phyloP scores from a whole-genome alignment of 805 yeast genomes.

The Lipomyces orientalis region DNA sequence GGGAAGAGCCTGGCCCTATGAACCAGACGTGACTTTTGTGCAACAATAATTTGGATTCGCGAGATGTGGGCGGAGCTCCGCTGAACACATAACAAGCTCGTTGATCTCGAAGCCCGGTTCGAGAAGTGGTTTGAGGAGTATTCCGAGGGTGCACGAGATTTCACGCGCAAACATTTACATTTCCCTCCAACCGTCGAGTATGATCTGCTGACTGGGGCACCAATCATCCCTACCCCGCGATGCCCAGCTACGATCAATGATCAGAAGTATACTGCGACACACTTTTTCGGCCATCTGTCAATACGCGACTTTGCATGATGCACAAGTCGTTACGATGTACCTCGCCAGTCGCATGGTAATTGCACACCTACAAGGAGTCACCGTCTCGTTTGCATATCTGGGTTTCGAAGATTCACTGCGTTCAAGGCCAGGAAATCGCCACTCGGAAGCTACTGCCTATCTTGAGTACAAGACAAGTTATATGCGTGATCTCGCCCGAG shows the following conservation, averaged over 20 bases:
- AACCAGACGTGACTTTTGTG: conserved; percentile 12
- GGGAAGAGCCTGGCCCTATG: neutral
- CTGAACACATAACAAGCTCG: conserved; percentile 3
- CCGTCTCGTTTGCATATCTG: neutral
- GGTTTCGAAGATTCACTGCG: conserved; percentile 49
- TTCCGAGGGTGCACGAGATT: conserved; percentile 4
- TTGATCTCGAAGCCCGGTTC: neutral
- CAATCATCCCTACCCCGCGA: neutral
- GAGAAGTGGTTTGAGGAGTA: conserved; percentile 17
- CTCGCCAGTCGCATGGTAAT: conserved; percentile 13
- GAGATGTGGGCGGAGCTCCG: conserved; percentile 13
- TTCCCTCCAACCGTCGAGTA: conserved; percentile 1
- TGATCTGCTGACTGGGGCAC: conserved; percentile 9
- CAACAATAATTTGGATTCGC: neutral
- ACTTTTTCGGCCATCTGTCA: conserved; percentile 21
- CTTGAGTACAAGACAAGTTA: neutral
- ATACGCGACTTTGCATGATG: conserved; percentile 19
- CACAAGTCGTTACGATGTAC: conserved; percentile 17
- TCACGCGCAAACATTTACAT: neutral
- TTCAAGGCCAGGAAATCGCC: neutral
- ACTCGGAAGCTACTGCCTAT: neutral
- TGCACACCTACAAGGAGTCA: conserved; percentile 9
- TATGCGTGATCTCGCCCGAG: neutral
- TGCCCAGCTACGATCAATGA: conserved; percentile 9
- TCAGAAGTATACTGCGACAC: conserved; percentile 15